Conservation (phyloP, 2,329 filamentous ascomycete species). For the Rutstroemia sp. region DNA sequence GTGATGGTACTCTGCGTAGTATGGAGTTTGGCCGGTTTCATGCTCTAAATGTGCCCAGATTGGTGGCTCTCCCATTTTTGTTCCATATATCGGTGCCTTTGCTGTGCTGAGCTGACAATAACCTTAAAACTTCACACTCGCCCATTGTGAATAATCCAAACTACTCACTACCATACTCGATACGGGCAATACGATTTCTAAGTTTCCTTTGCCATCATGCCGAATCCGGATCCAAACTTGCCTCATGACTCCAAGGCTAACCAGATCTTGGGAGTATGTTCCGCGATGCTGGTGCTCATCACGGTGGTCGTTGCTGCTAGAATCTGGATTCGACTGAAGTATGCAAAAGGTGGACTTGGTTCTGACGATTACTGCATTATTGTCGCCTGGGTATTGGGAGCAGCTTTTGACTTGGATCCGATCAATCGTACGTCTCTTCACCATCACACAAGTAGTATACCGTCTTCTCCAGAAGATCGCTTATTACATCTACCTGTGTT, state of each 20-base stretch:
- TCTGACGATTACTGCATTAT: slow-evolving; percentile 4
- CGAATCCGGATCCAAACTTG: background rate
- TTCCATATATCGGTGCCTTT: background rate
- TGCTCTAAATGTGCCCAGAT: too few species aligned
- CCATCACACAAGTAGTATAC: background rate
- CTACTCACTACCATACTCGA: background rate
- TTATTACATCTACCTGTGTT: background rate
- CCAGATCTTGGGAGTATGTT: slow-evolving; percentile 3
- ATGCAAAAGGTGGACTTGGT: slow-evolving; percentile 4
- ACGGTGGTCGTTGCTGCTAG: slow-evolving; percentile 1
- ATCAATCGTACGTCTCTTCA: background rate
- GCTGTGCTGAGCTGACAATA: background rate
- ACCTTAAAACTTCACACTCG: background rate
- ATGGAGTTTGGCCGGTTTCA: background rate
- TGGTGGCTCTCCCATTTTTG: background rate
- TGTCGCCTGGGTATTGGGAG: slow-evolving; percentile 4
- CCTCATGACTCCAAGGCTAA: slow-evolving; percentile 3
- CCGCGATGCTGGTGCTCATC: slow-evolving; percentile 3
- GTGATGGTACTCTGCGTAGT: too few species aligned
- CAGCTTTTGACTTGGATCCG: slow-evolving; percentile 2
- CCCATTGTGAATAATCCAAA: background rate
- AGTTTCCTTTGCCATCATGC: background rate
- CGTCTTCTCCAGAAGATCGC: background rate
- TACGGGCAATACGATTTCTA: background rate
- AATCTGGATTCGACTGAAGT: background rate